These are phyloP conservation scores for Solanum sejunctum DNA, from an alignment of 257 asterid genomes.

Conservation along the genomic window DNA sequence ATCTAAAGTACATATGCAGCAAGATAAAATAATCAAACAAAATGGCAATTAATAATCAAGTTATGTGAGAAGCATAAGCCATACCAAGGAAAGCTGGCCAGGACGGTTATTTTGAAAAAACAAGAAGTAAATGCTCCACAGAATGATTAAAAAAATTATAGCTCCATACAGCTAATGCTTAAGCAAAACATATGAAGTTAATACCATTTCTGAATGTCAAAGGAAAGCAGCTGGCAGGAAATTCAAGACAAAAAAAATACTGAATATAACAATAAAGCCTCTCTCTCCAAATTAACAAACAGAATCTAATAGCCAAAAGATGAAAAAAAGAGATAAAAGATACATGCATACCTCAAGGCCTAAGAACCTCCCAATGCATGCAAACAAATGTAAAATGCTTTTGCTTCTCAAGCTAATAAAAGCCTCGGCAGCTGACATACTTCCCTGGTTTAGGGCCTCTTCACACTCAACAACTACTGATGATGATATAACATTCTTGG, in stretches of 20 bases:
- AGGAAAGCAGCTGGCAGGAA: neutral
- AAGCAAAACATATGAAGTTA: neutral
- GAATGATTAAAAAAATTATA: neutral
- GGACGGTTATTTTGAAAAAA: neutral
- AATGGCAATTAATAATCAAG: neutral
- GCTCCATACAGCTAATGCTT: neutral
- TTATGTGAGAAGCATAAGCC: neutral
- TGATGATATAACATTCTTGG: slow-evolving; percentile 63
- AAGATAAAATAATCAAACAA: neutral
- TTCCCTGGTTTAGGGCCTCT: slow-evolving; percentile 91
- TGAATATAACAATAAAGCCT: neutral
- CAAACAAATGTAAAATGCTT: slow-evolving; percentile 81
- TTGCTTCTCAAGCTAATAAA: slow-evolving; percentile 71
- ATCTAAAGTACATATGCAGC: neutral
- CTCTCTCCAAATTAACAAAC: neutral
- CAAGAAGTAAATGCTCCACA: neutral
- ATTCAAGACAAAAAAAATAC: neutral
- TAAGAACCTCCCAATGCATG: slow-evolving; percentile 83
- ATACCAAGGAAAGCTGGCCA: neutral
- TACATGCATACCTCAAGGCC: slow-evolving; percentile 72
- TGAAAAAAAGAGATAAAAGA: neutral
- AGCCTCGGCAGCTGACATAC: slow-evolving; percentile 60
- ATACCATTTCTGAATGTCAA: neutral
- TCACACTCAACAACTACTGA: slow-evolving; percentile 66
- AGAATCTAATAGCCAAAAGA: neutral